Conservation (phyloP, 1,139 yeast species). For the Lodderomyces theae region DNA sequence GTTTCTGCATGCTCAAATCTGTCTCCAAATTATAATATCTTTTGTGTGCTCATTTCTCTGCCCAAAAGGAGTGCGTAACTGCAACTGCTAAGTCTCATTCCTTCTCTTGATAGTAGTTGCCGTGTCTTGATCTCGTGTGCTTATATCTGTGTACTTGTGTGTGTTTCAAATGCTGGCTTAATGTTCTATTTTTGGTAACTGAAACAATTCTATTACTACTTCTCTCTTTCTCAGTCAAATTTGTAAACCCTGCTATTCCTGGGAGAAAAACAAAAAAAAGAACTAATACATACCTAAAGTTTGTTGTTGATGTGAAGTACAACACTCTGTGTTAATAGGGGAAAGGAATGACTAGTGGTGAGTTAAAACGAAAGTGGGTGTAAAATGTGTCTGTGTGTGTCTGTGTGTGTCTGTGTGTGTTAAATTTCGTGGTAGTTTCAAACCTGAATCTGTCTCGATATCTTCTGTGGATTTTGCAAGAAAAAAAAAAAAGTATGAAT, state of each 20-base stretch:
- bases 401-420: background rate
- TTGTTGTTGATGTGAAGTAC: background rate
- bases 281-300: slow-evolving; percentile 4
- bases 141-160: no score
- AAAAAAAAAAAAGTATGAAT: background rate
- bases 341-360: slow-evolving; percentile 2
- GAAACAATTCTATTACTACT: background rate
- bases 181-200: background rate
- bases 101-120: background rate
- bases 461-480: background rate
- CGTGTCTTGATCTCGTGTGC: background rate
- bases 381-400: background rate
- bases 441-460: background rate
- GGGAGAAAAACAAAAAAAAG: no score
- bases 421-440: background rate
- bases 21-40: no score
- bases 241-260: no score
- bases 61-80: no score
- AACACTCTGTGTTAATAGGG: no score
- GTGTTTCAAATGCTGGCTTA: background rate
- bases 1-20: no score
- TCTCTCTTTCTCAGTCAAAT: background rate
- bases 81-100: no score
- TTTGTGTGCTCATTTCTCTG: no score
- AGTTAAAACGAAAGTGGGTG: no score